A percentile compares a stretch with the other conserved stretches of the same genome.
Evolutionary conservation across 805 yeast genomes (phyloP).

Genomic region (Teunomyces pallodes): DNA sequence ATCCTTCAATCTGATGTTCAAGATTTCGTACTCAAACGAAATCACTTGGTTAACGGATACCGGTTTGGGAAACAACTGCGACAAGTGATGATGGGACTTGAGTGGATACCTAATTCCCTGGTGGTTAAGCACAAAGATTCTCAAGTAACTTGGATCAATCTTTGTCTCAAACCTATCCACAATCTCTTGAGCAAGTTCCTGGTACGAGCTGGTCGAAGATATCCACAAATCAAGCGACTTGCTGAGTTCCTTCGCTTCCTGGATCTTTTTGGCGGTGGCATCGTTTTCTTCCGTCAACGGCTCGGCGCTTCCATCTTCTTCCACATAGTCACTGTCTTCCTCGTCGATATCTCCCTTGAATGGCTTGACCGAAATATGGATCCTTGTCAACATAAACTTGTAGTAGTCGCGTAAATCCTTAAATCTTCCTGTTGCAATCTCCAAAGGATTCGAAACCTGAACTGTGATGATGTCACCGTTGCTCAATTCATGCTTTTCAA

Average conservation of each 20-base stretch:
- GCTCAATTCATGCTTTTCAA: slow-evolving; percentile 56
- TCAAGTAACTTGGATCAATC: slow-evolving; percentile 58
- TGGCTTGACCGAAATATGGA: slow-evolving; percentile 55
- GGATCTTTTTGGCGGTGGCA: slow-evolving; percentile 14
- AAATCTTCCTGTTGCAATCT: slow-evolving; percentile 14
- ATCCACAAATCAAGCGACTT: slow-evolving; percentile 63
- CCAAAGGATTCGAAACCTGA: slow-evolving; percentile 26
- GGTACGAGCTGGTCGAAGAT: slow-evolving; percentile 56
- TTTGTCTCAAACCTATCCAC: slow-evolving; percentile 46
- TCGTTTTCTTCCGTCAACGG: slow-evolving; percentile 8
- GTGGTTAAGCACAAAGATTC: slow-evolving; percentile 60
- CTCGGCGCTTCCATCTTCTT: slow-evolving; percentile 11
- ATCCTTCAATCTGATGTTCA: slow-evolving; percentile 71
- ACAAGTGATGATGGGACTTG: slow-evolving; percentile 30
- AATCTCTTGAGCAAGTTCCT: slow-evolving; percentile 59
- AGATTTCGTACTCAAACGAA: slow-evolving; percentile 67
- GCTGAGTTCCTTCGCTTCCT: slow-evolving; percentile 17
- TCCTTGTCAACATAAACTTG: slow-evolving; percentile 54
- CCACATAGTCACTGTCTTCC: slow-evolving; percentile 49
- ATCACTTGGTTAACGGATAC: slow-evolving; percentile 45
- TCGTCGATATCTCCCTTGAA: slow-evolving; percentile 41
- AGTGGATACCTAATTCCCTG: slow-evolving; percentile 57
- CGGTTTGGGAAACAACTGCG: slow-evolving; percentile 41
- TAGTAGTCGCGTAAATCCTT: slow-evolving; percentile 46
- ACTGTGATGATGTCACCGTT: slow-evolving; percentile 65